These are phyloP conservation scores for Aechmea fasciata DNA, from an alignment of 176 grass and related monocot species.

Conservation along the genomic window DNA sequence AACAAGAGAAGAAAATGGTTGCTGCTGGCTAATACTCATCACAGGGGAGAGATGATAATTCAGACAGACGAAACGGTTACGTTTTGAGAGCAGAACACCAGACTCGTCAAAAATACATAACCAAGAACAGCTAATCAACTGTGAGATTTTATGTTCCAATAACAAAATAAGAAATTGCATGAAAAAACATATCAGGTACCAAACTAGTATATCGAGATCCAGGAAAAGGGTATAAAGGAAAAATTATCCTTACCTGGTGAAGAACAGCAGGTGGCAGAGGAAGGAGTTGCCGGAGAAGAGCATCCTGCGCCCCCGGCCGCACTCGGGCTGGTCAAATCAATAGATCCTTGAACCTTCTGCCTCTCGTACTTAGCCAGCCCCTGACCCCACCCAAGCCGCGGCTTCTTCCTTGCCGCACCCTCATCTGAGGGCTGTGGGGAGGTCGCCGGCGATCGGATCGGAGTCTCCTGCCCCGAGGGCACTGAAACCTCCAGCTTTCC, in stretches of 20 bases:
- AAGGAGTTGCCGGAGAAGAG: constrained; percentile 17
- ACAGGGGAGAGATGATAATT: too few species aligned
- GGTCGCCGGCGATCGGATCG: not conserved
- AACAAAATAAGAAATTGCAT: not conserved
- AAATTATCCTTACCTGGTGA: constrained; percentile 17
- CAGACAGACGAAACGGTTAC: too few species aligned
- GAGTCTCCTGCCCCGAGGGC: constrained; percentile 8
- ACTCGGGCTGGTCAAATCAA: constrained; percentile 17
- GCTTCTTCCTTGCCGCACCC: constrained; percentile 12
- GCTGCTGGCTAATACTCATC: too few species aligned
- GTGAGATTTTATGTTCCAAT: too few species aligned
- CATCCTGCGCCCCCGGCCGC: not conserved
- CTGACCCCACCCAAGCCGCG: constrained; percentile 27
- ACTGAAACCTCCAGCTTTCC: not conserved
- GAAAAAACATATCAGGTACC: not conserved
- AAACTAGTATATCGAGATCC: not conserved
- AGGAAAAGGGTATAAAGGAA: not conserved
- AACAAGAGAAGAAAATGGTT: too few species aligned
- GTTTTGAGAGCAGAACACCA: too few species aligned
- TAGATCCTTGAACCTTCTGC: constrained; percentile 33
- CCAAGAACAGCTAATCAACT: too few species aligned
- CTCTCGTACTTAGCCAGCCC: constrained; percentile 16
- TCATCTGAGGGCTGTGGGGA: not conserved
- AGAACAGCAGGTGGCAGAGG: constrained; percentile 24
- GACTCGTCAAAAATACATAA: too few species aligned